Percentiles rank a stretch among this genome's conserved stretches.
These are phyloP conservation scores for Paspalum notatum DNA, from an alignment of 176 grass and related monocot species.

Conservation along the genomic window DNA sequence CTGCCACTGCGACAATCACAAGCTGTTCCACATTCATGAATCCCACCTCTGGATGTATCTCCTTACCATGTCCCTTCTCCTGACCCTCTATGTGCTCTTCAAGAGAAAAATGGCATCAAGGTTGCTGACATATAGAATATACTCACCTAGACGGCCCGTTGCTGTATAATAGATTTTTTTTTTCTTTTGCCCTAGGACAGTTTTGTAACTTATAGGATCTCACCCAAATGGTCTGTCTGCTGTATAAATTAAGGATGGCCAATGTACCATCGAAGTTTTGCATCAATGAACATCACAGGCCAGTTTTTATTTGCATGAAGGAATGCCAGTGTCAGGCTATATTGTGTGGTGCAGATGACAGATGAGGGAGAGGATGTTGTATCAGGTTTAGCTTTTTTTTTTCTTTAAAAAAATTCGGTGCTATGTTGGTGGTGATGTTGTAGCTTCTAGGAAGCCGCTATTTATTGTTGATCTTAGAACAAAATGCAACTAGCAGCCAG, in stretches of 20 bases:
- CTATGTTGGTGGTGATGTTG: not conserved
- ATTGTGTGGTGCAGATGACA: not conserved
- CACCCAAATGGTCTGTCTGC: not conserved
- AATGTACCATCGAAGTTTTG: slow-evolving; percentile 4
- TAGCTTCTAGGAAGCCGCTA: not conserved
- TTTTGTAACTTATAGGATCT: slow-evolving; percentile 16
- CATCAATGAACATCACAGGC: not conserved
- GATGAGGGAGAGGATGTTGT: not conserved
- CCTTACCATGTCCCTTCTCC: slow-evolving; percentile 36
- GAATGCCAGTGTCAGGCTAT: not conserved
- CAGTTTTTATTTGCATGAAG: not conserved
- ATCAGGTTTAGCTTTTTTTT: not conserved
- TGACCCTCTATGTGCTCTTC: slow-evolving; percentile 63
- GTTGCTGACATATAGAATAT: slow-evolving; percentile 33
- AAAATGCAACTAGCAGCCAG: not conserved
- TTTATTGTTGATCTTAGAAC: not conserved
- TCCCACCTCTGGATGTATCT: slow-evolving; percentile 58
- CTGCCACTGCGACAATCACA: slow-evolving; percentile 46
- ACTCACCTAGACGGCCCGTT: slow-evolving; percentile 41
- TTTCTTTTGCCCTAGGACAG: not conserved
- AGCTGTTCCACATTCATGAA: slow-evolving; percentile 50
- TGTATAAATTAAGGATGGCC: not conserved
- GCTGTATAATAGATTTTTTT: slow-evolving; percentile 40
- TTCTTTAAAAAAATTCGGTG: not conserved
- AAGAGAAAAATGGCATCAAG: slow-evolving; percentile 58